Conservation (phyloP, 108 stramenopile genomes). For the Skeletonema tropicum region DNA sequence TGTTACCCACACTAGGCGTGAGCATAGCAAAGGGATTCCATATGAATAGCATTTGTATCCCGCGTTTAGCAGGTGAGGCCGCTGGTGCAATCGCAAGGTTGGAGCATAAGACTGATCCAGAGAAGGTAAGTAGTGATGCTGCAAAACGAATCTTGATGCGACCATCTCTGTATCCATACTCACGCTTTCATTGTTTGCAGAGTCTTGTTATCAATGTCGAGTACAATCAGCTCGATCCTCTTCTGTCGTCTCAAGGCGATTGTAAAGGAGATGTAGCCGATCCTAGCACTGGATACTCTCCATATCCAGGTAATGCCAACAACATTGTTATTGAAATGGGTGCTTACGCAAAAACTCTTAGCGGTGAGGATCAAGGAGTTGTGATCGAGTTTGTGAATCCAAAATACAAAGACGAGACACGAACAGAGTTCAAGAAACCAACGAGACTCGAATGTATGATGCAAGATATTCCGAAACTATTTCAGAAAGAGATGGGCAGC, state of each 20-base stretch:
- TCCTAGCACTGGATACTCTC: constrained; percentile 87
- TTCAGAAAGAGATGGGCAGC: constrained; percentile 89
- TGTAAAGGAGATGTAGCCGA: constrained; percentile 94
- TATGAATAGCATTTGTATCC: constrained; percentile 98
- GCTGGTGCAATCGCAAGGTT: constrained; percentile 97
- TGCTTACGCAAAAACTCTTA: constrained; percentile 76
- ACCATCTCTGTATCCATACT: background rate
- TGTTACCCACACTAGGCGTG: constrained; percentile 95
- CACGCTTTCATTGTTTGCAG: constrained; percentile 12
- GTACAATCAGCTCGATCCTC: constrained; percentile 96
- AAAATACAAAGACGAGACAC: constrained; percentile 94
- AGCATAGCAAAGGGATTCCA: constrained; percentile 84
- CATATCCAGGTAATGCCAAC: constrained; percentile 96
- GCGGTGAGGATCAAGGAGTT: constrained; percentile 76
- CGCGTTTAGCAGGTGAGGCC: constrained; percentile 96
- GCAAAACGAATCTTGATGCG: background rate
- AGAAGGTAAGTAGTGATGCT: constrained; percentile 48
- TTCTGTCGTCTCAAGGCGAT: constrained; percentile 83
- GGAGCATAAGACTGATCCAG: constrained; percentile 91
- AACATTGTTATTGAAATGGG: constrained; percentile 91
- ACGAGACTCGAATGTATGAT: constrained; percentile 95
- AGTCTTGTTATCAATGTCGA: constrained; percentile 97
- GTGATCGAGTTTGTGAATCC: constrained; percentile 98
- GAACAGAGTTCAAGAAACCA: constrained; percentile 98
- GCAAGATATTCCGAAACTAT: constrained; percentile 97